Base-by-base conservation (phyloP, 2,329 filamentous ascomycete genomes). In the Uncinocarpus reesii region DNA sequence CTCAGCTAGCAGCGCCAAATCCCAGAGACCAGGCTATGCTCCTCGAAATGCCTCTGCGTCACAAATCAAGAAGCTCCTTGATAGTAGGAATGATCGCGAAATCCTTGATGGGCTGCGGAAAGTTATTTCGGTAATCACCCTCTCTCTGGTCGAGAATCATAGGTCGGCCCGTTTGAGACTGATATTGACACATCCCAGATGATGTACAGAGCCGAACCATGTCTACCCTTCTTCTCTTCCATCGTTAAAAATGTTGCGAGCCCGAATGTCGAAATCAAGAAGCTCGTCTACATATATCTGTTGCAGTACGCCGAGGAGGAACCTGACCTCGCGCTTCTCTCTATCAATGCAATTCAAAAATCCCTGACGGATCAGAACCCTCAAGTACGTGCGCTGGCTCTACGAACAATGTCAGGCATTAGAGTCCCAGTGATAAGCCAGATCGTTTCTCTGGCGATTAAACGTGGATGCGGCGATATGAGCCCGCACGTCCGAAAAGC, bases 301-400 rank as follows among this genome's bases (percentile, higher is more conserved):
- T 83, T 96, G 52, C 86, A 93, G 64, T 89, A 98, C 75, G 92
- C 92, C 64, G 92, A 96, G 65, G 81, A 88, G 55, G 92, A 96
- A 62, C 92, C 90, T 50, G 92, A 98, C 67, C 84, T 95, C 38
- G 89, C 92, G 16, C 77, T 98, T 31, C 77, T 98, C 37, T 95
- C 89, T 51, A 95, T 98, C 76, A 98, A 98, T 69, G 94, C 92
- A 5, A 96, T 98, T 58, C 92, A 98, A 63, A 96, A 95, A 68
- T 95, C 90, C 7, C 78, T 98, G 50, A 94, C 88, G 20, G 92
- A 98, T 67, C 75, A 82, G 50, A 95, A 89, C 64, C 86, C 92
- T 1, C 85, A 94, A 62, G 81, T 95, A 16, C 83, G 92, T 56
- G 87, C 90, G 18, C 82, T 98, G 60, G 92, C 92, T 0, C 75